Evolutionary conservation across 2,329 filamentous ascomycete genomes (phyloP), one percentile per base, ranked within the genome.

Genomic region (Verticillium longisporum): DNA sequence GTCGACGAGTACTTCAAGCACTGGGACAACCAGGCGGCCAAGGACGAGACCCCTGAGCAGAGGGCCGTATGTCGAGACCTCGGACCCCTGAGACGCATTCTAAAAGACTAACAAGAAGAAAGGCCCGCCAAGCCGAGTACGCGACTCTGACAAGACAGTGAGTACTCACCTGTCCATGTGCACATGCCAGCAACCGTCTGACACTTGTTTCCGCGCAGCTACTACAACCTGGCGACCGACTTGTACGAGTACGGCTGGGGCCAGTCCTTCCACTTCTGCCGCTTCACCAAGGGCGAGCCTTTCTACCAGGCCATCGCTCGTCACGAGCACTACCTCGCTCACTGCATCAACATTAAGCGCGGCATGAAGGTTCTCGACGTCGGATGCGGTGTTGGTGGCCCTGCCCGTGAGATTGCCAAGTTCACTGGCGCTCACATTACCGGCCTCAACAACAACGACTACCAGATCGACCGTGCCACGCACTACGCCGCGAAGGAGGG

Each of bases 391-490:
- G 91, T 97, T 62, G 93, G 93, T 68, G 93, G 93, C 37, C 93
- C 93, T n/a, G 93, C 92, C 10, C 85, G 92, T 64, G 92, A 97
- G 79, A 97, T 97, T 70, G 90, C 90, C 77, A 95, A 94, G 77
- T 97, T 97, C 77, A 88, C 91, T 6, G 92, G 90, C 62, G 88
- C 85, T 70, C 91, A 96, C 69, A 84, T 97, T 62, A 88, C 91
- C 26, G 93, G 93, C 31, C 77, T 97, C 75, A 97, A 97, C 85
- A 96, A 97, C 86, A 97, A 97, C 77, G 91, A 96, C 78, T 97
- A 97, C 81, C 93, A 97, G 79, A 96, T 97, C 66, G 83, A 95
- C 73, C 89, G 93, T 61, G 93, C 92, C 2, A 91, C 87, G 18
- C 80, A 82, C 57, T 96, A 97, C 72, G 92, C 92, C 1, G 77